These are phyloP conservation scores for Austroboletus niveus DNA, from an alignment of 1,284 basidiomycete species.

Conservation along the genomic window DNA sequence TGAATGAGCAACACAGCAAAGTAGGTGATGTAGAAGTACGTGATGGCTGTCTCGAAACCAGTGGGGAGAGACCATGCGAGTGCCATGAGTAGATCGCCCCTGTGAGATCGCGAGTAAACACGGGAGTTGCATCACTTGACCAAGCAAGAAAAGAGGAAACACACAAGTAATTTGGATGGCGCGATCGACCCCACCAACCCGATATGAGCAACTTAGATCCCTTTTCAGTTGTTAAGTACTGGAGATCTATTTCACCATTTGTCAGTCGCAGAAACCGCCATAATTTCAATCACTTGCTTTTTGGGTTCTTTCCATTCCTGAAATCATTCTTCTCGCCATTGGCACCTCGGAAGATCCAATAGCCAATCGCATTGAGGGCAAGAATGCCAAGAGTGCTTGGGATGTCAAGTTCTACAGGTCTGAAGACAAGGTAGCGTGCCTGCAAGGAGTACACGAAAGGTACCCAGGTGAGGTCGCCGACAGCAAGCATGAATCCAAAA, in stretches of 20 bases:
- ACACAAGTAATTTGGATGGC: constrained; percentile 92
- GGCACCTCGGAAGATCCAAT: constrained; percentile 87
- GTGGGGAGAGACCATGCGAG: constrained; percentile 93
- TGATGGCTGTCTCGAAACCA: constrained; percentile 88
- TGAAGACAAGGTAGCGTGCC: constrained; percentile 91
- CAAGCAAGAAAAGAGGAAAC: constrained; percentile 27
- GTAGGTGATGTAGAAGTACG: constrained; percentile 94
- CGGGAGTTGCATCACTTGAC: neutral
- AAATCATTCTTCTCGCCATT: constrained; percentile 98
- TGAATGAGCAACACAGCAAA: constrained; percentile 91
- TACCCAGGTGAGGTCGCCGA: constrained; percentile 94
- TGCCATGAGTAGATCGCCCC: constrained; percentile 89
- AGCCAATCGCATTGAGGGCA: constrained; percentile 72
- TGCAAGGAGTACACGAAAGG: constrained; percentile 95
- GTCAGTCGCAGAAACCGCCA: constrained; percentile 3
- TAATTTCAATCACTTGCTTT: constrained; percentile 49
- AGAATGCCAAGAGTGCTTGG: constrained; percentile 63
- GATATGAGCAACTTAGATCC: constrained; percentile 92
- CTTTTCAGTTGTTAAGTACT: constrained; percentile 80
- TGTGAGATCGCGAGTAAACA: constrained; percentile 24
- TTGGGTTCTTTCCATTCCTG: constrained; percentile 90
- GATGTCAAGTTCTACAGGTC: constrained; percentile 76
- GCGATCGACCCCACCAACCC: constrained; percentile 96
- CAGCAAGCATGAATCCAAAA: constrained; percentile 97
- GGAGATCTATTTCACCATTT: constrained; percentile 52